A percentile compares a stretch with the other conserved stretches of the same genome.
Evolutionary conservation across 1,284 basidiomycete species (phyloP).

Genomic region (Volvariella surrecta): DNA sequence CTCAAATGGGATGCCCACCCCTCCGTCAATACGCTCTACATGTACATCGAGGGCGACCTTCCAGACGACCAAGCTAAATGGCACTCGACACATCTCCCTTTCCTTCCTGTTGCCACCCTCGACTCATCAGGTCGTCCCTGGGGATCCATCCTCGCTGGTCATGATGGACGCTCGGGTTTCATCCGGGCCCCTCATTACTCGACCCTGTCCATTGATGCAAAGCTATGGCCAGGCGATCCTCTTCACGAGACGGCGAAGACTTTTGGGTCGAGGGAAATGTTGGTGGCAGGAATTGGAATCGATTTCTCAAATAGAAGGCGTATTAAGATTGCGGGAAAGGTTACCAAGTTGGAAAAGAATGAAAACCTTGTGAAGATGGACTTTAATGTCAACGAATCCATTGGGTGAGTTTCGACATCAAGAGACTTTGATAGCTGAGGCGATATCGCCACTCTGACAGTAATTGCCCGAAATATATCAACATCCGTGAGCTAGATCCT

Average conservation of each 20-base stretch:
- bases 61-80: conserved; percentile 36
- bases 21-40: conserved; percentile 19
- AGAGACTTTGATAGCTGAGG: not conserved
- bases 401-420: conserved; percentile 37
- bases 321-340: conserved; percentile 53
- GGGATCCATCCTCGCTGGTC: conserved; percentile 34
- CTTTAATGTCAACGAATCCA: conserved; percentile 41
- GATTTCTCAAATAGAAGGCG: conserved; percentile 48
- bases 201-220: conserved; percentile 32
- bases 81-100: conserved; percentile 31
- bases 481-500: conserved; percentile 37
- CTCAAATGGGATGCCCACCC: conserved; percentile 23
- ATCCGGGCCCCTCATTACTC: conserved; percentile 30
- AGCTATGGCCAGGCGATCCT: conserved; percentile 50
- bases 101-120: conserved; percentile 36
- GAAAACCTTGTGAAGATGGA: conserved; percentile 23
- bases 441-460: conserved; percentile 20
- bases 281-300: conserved; percentile 53
- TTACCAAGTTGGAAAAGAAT: conserved; percentile 22
- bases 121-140: conserved; percentile 36
- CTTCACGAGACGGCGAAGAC: conserved; percentile 28
- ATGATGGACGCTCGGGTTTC: conserved; percentile 34
- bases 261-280: conserved; percentile 18
- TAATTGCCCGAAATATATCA: conserved; percentile 65
- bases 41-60: conserved; percentile 24